These are phyloP conservation scores for Zygosaccharomyces rouxii DNA, from an alignment of 805 yeast genomes.

Conservation along the genomic window DNA sequence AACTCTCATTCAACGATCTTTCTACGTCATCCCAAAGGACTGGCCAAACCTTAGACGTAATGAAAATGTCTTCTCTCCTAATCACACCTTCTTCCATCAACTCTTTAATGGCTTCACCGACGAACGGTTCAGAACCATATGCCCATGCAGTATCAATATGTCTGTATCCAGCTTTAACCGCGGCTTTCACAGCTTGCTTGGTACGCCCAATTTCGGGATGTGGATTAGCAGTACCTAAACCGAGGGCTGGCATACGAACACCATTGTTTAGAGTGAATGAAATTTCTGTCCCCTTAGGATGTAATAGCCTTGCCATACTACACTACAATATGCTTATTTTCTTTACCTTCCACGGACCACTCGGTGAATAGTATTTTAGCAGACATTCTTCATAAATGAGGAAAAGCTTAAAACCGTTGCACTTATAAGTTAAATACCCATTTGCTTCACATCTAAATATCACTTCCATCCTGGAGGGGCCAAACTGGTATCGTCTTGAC, in stretches of 20 bases:
- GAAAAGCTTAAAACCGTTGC: no score
- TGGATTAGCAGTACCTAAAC: conserved; percentile 63
- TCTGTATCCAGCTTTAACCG: conserved; percentile 60
- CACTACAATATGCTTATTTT: background rate
- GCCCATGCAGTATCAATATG: conserved; percentile 73
- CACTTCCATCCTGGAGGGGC: background rate
- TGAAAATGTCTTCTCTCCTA: conserved; percentile 55
- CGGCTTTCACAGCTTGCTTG: conserved; percentile 51
- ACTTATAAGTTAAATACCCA: background rate
- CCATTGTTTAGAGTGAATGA: conserved; percentile 54
- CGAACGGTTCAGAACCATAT: conserved; percentile 63
- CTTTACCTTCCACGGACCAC: no score
- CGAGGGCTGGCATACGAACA: conserved; percentile 57
- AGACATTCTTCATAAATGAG: no score
- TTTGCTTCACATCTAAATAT: background rate
- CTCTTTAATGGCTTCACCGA: conserved; percentile 56
- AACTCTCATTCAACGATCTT: conserved; percentile 51
- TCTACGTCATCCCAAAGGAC: conserved; percentile 48
- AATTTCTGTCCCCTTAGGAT: conserved; percentile 37
- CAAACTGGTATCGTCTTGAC: background rate
- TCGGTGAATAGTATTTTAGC: no score
- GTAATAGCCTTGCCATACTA: conserved; percentile 19
- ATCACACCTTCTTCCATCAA: conserved; percentile 43
- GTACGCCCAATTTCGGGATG: conserved; percentile 44
- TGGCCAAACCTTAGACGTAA: conserved; percentile 72